Base-by-base conservation (phyloP, 2,329 filamentous ascomycete genomes). In the Penicillium sp. region DNA sequence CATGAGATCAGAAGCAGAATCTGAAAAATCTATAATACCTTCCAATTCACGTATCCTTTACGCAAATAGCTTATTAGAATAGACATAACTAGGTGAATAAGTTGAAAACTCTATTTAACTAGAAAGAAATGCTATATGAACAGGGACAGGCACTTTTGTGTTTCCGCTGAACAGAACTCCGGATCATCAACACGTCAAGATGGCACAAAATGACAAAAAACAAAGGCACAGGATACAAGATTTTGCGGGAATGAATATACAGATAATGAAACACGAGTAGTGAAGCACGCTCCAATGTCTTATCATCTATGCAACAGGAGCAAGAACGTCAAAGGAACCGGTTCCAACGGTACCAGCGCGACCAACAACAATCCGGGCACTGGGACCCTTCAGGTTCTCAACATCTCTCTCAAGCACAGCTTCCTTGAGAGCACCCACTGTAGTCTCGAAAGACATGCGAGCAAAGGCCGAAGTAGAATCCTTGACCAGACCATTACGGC, bases 381-480 rank as follows among this genome's bases (percentile, higher is more conserved):
- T 94, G 0, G 95, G 94, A 57, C 89, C 92, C 56, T 83, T 85
- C 57, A 99, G 79, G 67, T 94, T 89, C 73, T 99, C 94, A 82
- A 86, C 90, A 73, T 97, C 94, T 48, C 90, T 87, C 68, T 96
- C 91, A 55, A 95, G 79, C 25, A 97, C 88, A 1, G 94, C 92
- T 70, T 97, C 94, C 73, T 89, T 92, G 68, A 99, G 81, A 80
- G 97, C 97, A 1, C 89, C 88, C 37, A 97, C 84, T 2, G 94
- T 99, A 4, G 94, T 99, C 82, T 99, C 94, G 77, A 97, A 99
- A 73, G 90, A 96, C 93, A 97, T 97, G 82, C 97, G 97, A 76
- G 94, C 93, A 66, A 99, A 93, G 0, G 94, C 92, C 63, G 88
- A 92, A 26, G 93, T 88, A 68, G 90, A 92, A 61, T 89, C 87